A percentile compares a stretch with the other conserved stretches of the same genome.
phyloP scores from a whole-genome alignment of 495 filamentous ascomycete genomes.

The Glutinoglossum americanum region DNA sequence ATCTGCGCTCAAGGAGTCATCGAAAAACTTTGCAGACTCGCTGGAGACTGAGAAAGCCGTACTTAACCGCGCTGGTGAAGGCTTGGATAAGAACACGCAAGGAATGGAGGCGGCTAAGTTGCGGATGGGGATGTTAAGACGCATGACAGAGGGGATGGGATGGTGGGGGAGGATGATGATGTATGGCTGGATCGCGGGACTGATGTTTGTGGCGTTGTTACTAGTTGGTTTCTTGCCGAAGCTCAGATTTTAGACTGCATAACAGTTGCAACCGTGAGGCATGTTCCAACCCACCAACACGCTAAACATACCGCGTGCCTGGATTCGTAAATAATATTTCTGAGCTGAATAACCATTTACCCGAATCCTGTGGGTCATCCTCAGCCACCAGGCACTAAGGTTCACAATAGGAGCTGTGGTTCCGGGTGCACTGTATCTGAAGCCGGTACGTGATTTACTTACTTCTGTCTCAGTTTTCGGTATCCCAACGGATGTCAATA shows the following conservation, averaged over 20 bases:
- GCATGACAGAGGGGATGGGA: conserved; percentile 66
- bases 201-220: conserved; percentile 52
- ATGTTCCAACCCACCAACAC: background rate
- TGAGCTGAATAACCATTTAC: too few relatives aligned
- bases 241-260: conserved; percentile 44
- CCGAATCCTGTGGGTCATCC: too few relatives aligned
- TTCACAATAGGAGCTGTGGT: too few relatives aligned
- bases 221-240: conserved; percentile 70
- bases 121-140: conserved; percentile 48
- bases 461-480: too few relatives aligned
- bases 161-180: conserved; percentile 73
- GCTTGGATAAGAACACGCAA: conserved; percentile 50
- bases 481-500: too few relatives aligned
- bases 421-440: too few relatives aligned
- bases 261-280: background rate
- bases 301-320: background rate
- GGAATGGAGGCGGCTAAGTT: conserved; percentile 54
- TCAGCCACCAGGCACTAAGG: too few relatives aligned
- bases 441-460: too few relatives aligned
- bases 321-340: background rate
- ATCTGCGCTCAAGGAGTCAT: conserved; percentile 50
- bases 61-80: conserved; percentile 43
- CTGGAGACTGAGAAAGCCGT: conserved; percentile 53
- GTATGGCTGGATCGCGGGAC: conserved; percentile 59
- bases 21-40: conserved; percentile 42